These are phyloP conservation scores for Sanghuangporus sanghuang DNA, from an alignment of 1,284 basidiomycete genomes.

Conservation along the genomic window DNA sequence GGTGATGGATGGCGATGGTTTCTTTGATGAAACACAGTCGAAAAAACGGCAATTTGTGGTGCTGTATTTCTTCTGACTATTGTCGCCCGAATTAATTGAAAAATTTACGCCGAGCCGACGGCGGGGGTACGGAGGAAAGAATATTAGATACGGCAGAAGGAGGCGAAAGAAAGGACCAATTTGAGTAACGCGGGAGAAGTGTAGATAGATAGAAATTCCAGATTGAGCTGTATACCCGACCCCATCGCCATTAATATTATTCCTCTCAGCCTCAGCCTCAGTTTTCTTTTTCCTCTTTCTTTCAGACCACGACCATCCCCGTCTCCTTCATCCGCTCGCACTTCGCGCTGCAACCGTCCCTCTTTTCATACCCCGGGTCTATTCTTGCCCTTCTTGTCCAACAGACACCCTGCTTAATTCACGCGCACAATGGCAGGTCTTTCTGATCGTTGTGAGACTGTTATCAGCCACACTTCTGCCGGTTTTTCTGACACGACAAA, in stretches of 20 bases:
- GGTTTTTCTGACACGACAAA: not conserved
- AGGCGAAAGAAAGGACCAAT: not conserved
- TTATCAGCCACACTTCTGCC: not conserved
- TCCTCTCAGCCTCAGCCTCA: not conserved
- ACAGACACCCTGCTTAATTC: not conserved
- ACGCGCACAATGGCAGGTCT: slow-evolving; percentile 6
- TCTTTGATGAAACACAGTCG: too few relatives aligned
- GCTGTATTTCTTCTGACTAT: too few relatives aligned
- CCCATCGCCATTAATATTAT: not conserved
- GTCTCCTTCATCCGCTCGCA: not conserved
- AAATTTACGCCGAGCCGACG: not conserved
- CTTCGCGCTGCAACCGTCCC: not conserved
- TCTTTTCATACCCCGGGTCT: not conserved
- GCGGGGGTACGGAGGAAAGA: not conserved
- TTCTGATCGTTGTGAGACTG: slow-evolving; percentile 10
- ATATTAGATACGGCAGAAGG: not conserved
- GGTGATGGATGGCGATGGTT: too few relatives aligned
- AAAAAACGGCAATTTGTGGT: too few relatives aligned
- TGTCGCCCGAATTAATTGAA: not conserved
- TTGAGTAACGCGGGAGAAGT: not conserved
- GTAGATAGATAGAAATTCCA: not conserved
- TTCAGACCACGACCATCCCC: not conserved
- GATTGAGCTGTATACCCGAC: not conserved
- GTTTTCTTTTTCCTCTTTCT: not conserved
- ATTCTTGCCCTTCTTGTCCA: not conserved